These are phyloP conservation scores for Lotmaria passim DNA, from an alignment of 208 protist species.

Conservation along the genomic window DNA sequence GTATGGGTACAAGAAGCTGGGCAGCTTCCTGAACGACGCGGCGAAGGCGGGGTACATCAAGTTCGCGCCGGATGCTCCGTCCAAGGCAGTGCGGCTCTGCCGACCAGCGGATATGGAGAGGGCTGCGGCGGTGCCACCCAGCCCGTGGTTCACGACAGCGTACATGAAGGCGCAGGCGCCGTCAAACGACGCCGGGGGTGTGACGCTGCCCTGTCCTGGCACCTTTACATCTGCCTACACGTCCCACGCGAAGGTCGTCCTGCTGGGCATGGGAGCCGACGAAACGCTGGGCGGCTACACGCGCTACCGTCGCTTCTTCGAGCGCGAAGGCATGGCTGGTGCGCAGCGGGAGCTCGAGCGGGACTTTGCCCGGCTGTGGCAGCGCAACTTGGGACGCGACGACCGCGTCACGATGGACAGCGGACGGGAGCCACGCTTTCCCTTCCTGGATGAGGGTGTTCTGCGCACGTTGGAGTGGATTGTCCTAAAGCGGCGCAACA, in stretches of 20 bases:
- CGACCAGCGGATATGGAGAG: slow-evolving; percentile 55
- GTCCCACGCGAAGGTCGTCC: slow-evolving; percentile 80
- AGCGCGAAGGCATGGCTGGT: slow-evolving; percentile 59
- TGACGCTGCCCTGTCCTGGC: slow-evolving; percentile 31
- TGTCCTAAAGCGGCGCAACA: slow-evolving; percentile 54
- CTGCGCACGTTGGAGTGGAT: slow-evolving; percentile 75
- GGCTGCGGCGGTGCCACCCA: slow-evolving; percentile 53
- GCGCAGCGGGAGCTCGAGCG: slow-evolving; percentile 81
- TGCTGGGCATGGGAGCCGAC: slow-evolving; percentile 96
- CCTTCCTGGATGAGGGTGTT: slow-evolving; percentile 95
- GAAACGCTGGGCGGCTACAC: slow-evolving; percentile 96
- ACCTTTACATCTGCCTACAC: slow-evolving; percentile 48
- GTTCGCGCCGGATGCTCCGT: slow-evolving; percentile 69
- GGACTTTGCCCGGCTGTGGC: slow-evolving; percentile 93
- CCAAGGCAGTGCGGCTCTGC: slow-evolving; percentile 76
- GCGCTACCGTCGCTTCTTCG: slow-evolving; percentile 90
- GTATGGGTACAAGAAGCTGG: slow-evolving; percentile 83
- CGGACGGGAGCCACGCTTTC: slow-evolving; percentile 91
- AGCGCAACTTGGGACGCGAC: slow-evolving; percentile 95
- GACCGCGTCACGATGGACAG: slow-evolving; percentile 94
- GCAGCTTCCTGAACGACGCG: slow-evolving; percentile 81
- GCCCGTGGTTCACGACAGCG: slow-evolving; percentile 59
- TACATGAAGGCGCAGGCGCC: slow-evolving; percentile 35
- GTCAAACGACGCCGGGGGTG: background rate
- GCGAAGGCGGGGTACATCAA: slow-evolving; percentile 59